Evolutionary conservation across 208 protist species (phyloP), one percentile per base, ranked within the genome.

Genomic region (Zelonia costaricensis): DNA sequence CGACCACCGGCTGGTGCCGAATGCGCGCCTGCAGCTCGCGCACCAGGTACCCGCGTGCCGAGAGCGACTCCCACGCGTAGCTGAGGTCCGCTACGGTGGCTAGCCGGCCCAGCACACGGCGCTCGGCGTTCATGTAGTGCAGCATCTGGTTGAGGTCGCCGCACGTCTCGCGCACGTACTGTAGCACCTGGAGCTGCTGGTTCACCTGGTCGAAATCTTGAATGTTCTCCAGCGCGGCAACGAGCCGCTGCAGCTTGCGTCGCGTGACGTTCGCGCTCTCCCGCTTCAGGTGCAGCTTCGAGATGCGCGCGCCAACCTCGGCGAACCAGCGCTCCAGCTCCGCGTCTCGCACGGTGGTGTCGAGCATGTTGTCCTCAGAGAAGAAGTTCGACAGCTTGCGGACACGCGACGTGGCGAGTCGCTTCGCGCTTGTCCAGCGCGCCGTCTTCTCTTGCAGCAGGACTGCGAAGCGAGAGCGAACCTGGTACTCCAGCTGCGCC

Each of bases 41-140:
- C 15, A 98, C 90, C 40, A 87, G 87, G 47, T 69, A 77, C n/a
- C 70, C 68, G 54, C 97, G 98, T 9, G 82, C 68, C 15, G 84
- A 60, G 42, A 99, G 89, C n/a, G 91, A 76, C 46, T 98, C 81
- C 95, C 97, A 99, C 3, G 95, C 97, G 74, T 99, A 99, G 0
- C 94, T 97, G 18, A 99, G 70, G 76, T 99, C 98, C 13, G 84
- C 80, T 8, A 99, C 82, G 22, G 93, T 88, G 23, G 78, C 67
- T 6, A 99, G 81, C 18, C 74, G 96, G 9, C 93, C 76, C 12
- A 98, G 62, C 8, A 94, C 87, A 8, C 77, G 74, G 30, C 96
- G 83, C 44, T 96, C 86, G 30, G 99, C 95, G 62, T 97, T 97
- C 33, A 99, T 85, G 66, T 94, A 97, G 33, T 93, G 87, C 42